phyloP scores from a whole-genome alignment of 371 early-diverging fungal genomes.

The Thermomucor indicae-seudaticae region DNA sequence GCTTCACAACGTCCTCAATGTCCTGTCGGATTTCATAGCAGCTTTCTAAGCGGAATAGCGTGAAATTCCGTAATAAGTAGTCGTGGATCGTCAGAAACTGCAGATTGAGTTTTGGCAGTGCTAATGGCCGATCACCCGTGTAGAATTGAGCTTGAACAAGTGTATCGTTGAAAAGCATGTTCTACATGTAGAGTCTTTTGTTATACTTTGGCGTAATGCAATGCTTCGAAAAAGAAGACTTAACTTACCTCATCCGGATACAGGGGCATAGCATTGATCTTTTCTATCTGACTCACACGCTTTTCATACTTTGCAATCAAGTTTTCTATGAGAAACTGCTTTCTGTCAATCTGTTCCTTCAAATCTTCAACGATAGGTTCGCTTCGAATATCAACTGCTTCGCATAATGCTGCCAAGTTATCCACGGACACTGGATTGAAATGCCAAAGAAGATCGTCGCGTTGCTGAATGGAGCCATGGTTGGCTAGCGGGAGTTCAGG shows the following conservation, averaged over 20 bases:
- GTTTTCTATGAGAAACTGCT: slow-evolving; percentile 47
- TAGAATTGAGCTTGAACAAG: slow-evolving; percentile 59
- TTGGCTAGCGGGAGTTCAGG: slow-evolving; percentile 74
- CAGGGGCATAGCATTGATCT: slow-evolving; percentile 65
- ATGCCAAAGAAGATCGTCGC: slow-evolving; percentile 50
- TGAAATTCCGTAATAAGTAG: slow-evolving; percentile 83
- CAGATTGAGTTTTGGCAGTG: slow-evolving; percentile 87
- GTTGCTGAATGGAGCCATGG: slow-evolving; percentile 58
- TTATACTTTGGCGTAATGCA: background rate
- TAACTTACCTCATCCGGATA: slow-evolving; percentile 76
- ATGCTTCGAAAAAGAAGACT: background rate
- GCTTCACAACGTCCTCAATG: slow-evolving; percentile 80
- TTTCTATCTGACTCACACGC: slow-evolving; percentile 63
- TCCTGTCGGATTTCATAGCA: slow-evolving; percentile 83
- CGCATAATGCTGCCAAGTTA: slow-evolving; percentile 52
- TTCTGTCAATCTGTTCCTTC: slow-evolving; percentile 23
- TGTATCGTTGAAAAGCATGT: slow-evolving; percentile 50
- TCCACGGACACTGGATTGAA: slow-evolving; percentile 48
- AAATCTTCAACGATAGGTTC: slow-evolving; percentile 8
- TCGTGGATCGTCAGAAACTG: slow-evolving; percentile 93
- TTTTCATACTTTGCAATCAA: slow-evolving; percentile 59
- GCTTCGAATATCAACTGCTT: slow-evolving; percentile 56
- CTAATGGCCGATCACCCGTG: slow-evolving; percentile 64
- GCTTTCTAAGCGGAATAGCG: slow-evolving; percentile 78
- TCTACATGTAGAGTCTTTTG: slow-evolving; percentile 9